phyloP scores from a whole-genome alignment of 1,284 basidiomycete species.

The Marasmius sp. region DNA sequence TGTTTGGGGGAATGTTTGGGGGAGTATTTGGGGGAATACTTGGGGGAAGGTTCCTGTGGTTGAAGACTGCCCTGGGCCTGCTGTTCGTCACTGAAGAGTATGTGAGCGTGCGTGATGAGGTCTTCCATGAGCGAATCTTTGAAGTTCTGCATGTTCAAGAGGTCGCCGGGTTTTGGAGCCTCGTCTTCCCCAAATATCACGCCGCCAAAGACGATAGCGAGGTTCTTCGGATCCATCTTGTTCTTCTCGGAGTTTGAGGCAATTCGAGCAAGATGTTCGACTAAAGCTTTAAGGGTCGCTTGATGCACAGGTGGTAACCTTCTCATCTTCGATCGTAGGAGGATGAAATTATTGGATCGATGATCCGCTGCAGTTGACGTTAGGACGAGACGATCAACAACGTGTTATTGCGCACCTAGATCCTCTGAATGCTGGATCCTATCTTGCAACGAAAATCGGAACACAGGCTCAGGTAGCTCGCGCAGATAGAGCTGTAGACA shows the following conservation, averaged over 20 bases:
- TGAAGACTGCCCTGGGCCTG: slow-evolving; percentile 6
- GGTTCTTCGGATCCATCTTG: slow-evolving; percentile 93
- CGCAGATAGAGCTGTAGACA: slow-evolving; percentile 75
- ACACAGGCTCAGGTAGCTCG: slow-evolving; percentile 92
- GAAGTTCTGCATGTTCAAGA: slow-evolving; percentile 67
- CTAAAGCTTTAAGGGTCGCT: slow-evolving; percentile 82
- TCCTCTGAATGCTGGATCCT: slow-evolving; percentile 82
- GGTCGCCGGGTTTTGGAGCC: slow-evolving; percentile 70
- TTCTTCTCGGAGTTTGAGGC: slow-evolving; percentile 72
- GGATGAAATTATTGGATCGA: slow-evolving; percentile 66
- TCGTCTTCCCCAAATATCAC: slow-evolving; percentile 92
- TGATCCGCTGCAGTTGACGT: slow-evolving; percentile 57
- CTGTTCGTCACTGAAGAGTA: slow-evolving; percentile 59
- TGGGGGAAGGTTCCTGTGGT: background rate
- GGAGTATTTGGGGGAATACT: no score
- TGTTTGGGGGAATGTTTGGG: background rate
- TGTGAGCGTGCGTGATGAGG: slow-evolving; percentile 67
- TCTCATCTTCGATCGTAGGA: slow-evolving; percentile 80
- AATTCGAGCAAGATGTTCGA: slow-evolving; percentile 87
- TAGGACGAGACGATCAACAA: background rate
- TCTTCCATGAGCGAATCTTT: slow-evolving; percentile 91
- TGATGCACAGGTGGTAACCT: slow-evolving; percentile 87
- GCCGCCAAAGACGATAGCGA: slow-evolving; percentile 83
- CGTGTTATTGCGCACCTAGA: slow-evolving; percentile 46
- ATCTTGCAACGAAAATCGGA: slow-evolving; percentile 82